phyloP scores from a whole-genome alignment of 2,329 filamentous ascomycete genomes.

The Alternaria arborescens region DNA sequence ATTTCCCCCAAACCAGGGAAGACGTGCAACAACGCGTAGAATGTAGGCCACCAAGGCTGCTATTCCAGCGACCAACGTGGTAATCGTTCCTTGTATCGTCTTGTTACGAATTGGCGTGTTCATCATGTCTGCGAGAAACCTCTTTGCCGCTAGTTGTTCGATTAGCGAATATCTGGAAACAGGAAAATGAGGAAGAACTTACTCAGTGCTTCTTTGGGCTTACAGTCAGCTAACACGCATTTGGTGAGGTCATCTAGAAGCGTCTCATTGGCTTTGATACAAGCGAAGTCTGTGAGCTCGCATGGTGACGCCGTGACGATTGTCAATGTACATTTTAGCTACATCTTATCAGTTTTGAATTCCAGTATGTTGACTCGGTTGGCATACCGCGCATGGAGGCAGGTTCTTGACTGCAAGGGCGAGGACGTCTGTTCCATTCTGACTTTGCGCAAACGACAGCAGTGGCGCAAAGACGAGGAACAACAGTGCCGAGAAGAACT shows the following conservation, averaged over 20 bases:
- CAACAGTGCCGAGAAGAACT: constrained; percentile 5
- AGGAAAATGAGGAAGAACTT: constrained; percentile 13
- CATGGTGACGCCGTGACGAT: constrained; percentile 34
- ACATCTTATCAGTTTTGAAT: not conserved
- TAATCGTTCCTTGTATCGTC: constrained; percentile 46
- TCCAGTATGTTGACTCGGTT: accelerated
- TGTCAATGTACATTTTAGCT: constrained; percentile 35
- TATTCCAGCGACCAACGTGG: constrained; percentile 47
- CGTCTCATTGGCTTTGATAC: constrained; percentile 30
- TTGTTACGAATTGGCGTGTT: constrained; percentile 47
- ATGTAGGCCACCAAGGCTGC: constrained; percentile 43
- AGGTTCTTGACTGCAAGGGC: constrained; percentile 15
- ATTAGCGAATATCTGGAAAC: not conserved
- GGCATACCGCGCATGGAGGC: constrained; percentile 21
- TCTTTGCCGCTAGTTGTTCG: constrained; percentile 46
- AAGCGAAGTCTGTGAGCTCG: constrained; percentile 34
- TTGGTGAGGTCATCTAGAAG: constrained; percentile 24
- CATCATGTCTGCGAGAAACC: constrained; percentile 40
- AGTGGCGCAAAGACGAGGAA: constrained; percentile 6
- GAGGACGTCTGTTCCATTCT: constrained; percentile 15
- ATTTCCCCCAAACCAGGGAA: constrained; percentile 46
- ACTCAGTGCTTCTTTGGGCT: constrained; percentile 37
- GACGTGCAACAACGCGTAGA: constrained; percentile 48
- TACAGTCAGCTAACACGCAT: constrained; percentile 36
- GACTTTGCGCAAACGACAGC: constrained; percentile 14